Evolutionary conservation across 1,284 basidiomycete genomes (phyloP).

Genomic region (Blastosporella zonata): DNA sequence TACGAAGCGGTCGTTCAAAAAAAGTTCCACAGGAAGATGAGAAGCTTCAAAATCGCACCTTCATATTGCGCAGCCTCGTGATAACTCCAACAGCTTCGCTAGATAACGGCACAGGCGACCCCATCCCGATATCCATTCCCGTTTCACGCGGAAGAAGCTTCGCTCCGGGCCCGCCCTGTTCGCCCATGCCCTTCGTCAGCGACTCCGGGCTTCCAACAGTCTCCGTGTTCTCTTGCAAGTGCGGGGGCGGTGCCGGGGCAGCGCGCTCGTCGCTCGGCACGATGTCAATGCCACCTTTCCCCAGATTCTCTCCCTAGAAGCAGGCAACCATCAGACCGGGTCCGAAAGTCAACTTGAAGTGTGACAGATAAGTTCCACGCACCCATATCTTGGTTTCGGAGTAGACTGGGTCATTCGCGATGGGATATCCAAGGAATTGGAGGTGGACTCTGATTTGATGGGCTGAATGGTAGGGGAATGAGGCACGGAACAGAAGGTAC

Average conservation of each 20-base stretch:
- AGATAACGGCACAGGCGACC: constrained; percentile 84
- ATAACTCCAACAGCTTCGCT: constrained; percentile 84
- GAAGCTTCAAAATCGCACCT: constrained; percentile 42
- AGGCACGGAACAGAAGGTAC: constrained; percentile 9
- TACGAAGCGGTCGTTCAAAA: constrained; percentile 24
- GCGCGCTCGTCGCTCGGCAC: constrained; percentile 60
- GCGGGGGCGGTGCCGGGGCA: constrained; percentile 62
- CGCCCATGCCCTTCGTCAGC: constrained; percentile 23
- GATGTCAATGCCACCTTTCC: constrained; percentile 81
- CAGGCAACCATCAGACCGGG: constrained; percentile 6
- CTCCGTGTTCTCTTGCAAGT: constrained; percentile 40
- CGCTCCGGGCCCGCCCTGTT: constrained; percentile 14
- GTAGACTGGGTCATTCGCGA: constrained; percentile 91
- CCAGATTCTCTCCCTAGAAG: constrained; percentile 63
- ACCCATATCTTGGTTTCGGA: constrained; percentile 82
- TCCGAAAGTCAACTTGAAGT: background rate
- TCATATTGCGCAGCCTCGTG: constrained; percentile 80
- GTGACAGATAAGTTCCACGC: constrained; percentile 20
- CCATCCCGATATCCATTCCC: constrained; percentile 85
- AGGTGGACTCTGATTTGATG: constrained; percentile 97
- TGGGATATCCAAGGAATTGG: constrained; percentile 91
- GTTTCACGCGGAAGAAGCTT: constrained; percentile 75
- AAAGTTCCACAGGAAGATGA: background rate
- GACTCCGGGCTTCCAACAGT: constrained; percentile 37
- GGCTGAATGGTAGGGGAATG: constrained; percentile 58